Evolutionary conservation across 2,329 filamentous ascomycete genomes (phyloP).

Genomic region (Daldinia sp.): DNA sequence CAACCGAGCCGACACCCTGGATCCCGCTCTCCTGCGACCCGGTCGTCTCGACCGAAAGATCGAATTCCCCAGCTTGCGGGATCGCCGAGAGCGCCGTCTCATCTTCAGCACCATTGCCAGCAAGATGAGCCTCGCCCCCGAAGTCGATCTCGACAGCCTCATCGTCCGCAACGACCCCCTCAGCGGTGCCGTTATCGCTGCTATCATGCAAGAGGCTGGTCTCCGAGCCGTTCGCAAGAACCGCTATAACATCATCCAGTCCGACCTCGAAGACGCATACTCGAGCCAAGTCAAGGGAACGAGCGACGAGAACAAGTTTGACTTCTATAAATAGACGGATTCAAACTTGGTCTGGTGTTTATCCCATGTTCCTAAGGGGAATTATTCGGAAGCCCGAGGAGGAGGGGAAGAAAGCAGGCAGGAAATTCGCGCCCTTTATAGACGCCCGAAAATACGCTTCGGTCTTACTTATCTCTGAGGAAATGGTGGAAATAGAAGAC

Average conservation of each 20-base stretch:
- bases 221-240: slow-evolving; percentile 96
- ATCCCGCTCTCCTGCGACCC: slow-evolving; percentile 92
- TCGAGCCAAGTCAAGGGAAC: slow-evolving; percentile 92
- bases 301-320: slow-evolving; percentile 78
- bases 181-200: slow-evolving; percentile 94
- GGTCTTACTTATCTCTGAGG: background rate
- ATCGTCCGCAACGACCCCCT: slow-evolving; percentile 97
- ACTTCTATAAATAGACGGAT: slow-evolving; percentile 84
- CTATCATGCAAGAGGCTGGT: slow-evolving; percentile 99
- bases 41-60: slow-evolving; percentile 98
- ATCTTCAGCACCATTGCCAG: slow-evolving; percentile 97
- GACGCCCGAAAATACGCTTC: background rate
- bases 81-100: slow-evolving; percentile 92
- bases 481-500: slow-evolving; percentile 4
- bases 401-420: background rate
- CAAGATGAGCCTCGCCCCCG: slow-evolving; percentile 97
- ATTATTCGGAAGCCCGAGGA: background rate
- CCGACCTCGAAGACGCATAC: slow-evolving; percentile 96
- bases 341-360: background rate
- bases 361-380: background rate
- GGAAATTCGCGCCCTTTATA: background rate
- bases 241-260: slow-evolving; percentile 98
- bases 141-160: slow-evolving; percentile 94
- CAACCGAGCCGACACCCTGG: slow-evolving; percentile 96
- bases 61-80: slow-evolving; percentile 94